These are phyloP conservation scores for Sphaerulina vaccinii DNA, from an alignment of 2,329 filamentous ascomycete species.

Conservation along the genomic window DNA sequence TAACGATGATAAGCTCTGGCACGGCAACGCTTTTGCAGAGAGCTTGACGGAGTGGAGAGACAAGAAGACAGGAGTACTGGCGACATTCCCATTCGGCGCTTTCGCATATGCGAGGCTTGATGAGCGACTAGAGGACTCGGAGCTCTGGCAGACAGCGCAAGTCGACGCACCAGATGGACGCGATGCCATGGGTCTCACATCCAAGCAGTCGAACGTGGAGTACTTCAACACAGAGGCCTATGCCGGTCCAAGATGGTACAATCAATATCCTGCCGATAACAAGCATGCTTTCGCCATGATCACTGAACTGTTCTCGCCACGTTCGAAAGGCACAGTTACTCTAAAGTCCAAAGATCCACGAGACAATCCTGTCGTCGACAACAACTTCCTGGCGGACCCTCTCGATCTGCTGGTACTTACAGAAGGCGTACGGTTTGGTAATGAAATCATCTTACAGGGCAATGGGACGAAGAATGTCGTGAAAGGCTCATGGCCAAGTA, in stretches of 20 bases:
- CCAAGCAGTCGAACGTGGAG: conserved; percentile 59
- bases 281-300: conserved; percentile 12
- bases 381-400: conserved; percentile 10
- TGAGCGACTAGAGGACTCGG: conserved; percentile 51
- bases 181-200: conserved; percentile 62
- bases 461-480: conserved; percentile 3
- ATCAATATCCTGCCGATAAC: neutral
- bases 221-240: conserved; percentile 57
- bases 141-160: conserved; percentile 56
- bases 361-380: conserved; percentile 5
- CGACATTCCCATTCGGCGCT: conserved; percentile 61
- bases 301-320: conserved; percentile 8
- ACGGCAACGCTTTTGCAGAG: conserved; percentile 49
- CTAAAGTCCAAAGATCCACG: neutral
- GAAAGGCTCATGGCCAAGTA: conserved; percentile 6
- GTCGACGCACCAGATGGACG: conserved; percentile 40
- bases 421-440: neutral
- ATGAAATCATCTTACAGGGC: conserved; percentile 10
- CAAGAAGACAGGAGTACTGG: conserved; percentile 57
- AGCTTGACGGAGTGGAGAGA: conserved; percentile 60
- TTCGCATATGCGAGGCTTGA: conserved; percentile 62
- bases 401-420: conserved; percentile 4
- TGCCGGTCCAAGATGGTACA: neutral
- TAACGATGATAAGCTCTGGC: conserved; percentile 54
- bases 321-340: neutral